Evolutionary conservation across 495 filamentous ascomycete species (phyloP).

Genomic region (Hypoxylon fragiforme): DNA sequence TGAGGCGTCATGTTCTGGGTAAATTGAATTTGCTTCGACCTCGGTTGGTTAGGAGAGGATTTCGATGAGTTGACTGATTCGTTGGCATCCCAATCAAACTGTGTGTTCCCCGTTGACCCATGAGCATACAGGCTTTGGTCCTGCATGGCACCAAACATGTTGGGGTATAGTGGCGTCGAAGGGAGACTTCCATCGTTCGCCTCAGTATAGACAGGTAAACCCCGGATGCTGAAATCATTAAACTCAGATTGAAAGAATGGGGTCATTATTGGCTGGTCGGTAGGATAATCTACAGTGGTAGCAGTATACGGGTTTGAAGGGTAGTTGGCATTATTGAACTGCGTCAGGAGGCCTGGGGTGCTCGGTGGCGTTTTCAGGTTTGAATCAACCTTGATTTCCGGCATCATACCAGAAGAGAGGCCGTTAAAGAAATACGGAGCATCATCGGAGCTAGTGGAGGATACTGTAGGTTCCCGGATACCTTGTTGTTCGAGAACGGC

Average conservation of each 20-base stretch:
- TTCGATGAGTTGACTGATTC: conserved; percentile 44
- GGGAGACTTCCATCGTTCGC: conserved; percentile 43
- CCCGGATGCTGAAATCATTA: conserved; percentile 45
- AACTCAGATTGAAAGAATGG: conserved; percentile 51
- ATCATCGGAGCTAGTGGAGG: conserved; percentile 44
- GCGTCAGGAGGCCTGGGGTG: conserved; percentile 45
- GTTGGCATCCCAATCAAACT: conserved; percentile 50
- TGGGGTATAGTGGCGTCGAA: conserved; percentile 47
- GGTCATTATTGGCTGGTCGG: conserved; percentile 49
- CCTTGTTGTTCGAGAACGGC: conserved; percentile 38
- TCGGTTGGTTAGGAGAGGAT: conserved; percentile 45
- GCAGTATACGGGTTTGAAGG: conserved; percentile 17
- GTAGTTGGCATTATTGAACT: conserved; percentile 41
- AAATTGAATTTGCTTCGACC: conserved; percentile 53
- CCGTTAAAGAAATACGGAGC: conserved; percentile 34
- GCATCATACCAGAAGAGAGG: conserved; percentile 32
- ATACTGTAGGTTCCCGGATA: conserved; percentile 38
- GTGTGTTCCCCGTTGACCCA: conserved; percentile 36
- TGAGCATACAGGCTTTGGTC: conserved; percentile 39
- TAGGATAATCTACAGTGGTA: conserved; percentile 35
- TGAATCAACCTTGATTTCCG: conserved; percentile 39
- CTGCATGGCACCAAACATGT: conserved; percentile 39
- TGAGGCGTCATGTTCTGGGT: conserved; percentile 54
- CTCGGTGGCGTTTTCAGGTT: conserved; percentile 50
- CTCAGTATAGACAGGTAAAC: conserved; percentile 45